These are phyloP conservation scores for Vicia villosa DNA, from an alignment of 306 rosid species.

Conservation along the genomic window DNA sequence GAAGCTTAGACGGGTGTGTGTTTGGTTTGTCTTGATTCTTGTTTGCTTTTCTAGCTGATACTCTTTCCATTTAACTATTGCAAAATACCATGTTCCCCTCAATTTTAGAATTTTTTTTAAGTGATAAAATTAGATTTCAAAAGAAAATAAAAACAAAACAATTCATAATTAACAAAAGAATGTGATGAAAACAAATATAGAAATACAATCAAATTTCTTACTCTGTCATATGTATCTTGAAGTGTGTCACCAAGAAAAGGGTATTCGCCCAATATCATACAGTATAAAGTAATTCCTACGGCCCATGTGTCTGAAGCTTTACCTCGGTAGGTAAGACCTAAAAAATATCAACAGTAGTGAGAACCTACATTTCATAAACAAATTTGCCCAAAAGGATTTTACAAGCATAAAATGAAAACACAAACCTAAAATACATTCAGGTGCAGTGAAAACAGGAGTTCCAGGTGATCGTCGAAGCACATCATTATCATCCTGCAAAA, in stretches of 20 bases:
- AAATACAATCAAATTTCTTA: constrained; percentile 35
- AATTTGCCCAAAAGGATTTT: constrained; percentile 7
- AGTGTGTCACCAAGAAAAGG: constrained; percentile 98
- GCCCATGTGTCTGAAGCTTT: constrained; percentile 98
- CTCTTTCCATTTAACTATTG: neutral
- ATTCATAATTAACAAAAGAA: constrained; percentile 1
- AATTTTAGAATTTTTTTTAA: neutral
- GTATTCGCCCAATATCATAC: constrained; percentile 83
- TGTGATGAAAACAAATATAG: neutral
- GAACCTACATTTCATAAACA: constrained; percentile 9
- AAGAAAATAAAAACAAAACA: neutral
- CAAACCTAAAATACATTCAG: constrained; percentile 92
- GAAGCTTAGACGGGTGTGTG: neutral
- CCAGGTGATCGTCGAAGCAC: constrained; percentile 98
- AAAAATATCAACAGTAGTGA: constrained; percentile 26
- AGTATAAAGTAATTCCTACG: constrained; percentile 91
- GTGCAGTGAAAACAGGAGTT: constrained; percentile 99
- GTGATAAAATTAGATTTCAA: neutral
- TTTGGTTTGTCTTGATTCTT: neutral
- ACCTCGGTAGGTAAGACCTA: constrained; percentile 84
- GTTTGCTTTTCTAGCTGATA: neutral
- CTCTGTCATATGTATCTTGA: constrained; percentile 97
- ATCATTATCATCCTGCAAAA: constrained; percentile 86
- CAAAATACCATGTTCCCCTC: neutral
- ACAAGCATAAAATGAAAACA: constrained; percentile 19